A percentile compares a stretch with the other conserved stretches of the same genome.
phyloP scores from a whole-genome alignment of 495 filamentous ascomycete species.

The Amniculicola lignicola region DNA sequence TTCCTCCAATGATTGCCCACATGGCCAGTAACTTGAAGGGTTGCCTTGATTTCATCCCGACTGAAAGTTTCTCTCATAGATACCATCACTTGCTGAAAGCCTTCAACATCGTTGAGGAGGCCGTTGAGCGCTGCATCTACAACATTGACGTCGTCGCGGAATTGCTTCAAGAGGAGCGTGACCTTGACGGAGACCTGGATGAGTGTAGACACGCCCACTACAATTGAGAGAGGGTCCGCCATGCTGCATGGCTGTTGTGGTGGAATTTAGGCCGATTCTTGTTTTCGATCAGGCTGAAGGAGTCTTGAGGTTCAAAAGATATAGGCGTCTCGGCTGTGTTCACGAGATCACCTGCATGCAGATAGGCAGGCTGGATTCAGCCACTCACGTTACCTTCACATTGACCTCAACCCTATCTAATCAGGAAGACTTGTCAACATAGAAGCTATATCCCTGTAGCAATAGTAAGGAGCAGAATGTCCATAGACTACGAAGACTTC shows the following conservation, averaged over 20 bases:
- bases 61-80: slow-evolving; percentile 30
- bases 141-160: slow-evolving; percentile 22
- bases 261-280: too few species aligned
- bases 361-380: too few species aligned
- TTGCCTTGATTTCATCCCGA: slow-evolving; percentile 1
- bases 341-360: too few species aligned
- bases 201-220: slow-evolving; percentile 14
- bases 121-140: slow-evolving; percentile 15
- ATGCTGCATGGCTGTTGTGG: slow-evolving; percentile 9
- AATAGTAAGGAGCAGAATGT: too few species aligned
- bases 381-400: too few species aligned
- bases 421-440: too few species aligned
- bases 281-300: too few species aligned
- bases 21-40: slow-evolving; percentile 19
- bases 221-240: slow-evolving; percentile 29
- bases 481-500: too few species aligned
- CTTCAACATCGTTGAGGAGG: slow-evolving; percentile 26
- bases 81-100: slow-evolving; percentile 18
- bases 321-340: too few species aligned
- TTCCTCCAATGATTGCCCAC: slow-evolving; percentile 26
- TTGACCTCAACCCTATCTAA: too few species aligned
- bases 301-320: too few species aligned
- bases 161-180: slow-evolving; percentile 18
- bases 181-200: slow-evolving; percentile 21
- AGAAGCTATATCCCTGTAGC: too few species aligned